These are phyloP conservation scores for Fusarium mexicanum DNA, from an alignment of 2,329 filamentous ascomycete species.

Conservation along the genomic window DNA sequence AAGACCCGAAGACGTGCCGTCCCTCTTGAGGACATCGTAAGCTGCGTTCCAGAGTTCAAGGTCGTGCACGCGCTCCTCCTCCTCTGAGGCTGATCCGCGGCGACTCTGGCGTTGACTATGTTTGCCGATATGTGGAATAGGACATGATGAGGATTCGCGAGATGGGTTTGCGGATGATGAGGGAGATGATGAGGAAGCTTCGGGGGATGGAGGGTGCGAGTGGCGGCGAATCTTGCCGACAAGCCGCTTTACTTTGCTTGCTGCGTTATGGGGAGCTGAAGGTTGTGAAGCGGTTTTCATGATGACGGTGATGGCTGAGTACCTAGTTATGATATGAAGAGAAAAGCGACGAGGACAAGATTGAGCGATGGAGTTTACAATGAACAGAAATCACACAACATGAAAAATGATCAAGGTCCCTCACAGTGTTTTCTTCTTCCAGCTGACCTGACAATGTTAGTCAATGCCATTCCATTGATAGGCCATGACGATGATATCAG, in stretches of 20 bases:
- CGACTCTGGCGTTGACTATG: conserved; percentile 23
- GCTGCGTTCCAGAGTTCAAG: conserved; percentile 49
- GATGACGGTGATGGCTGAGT: neutral
- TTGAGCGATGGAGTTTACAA: neutral
- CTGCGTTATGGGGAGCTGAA: conserved; percentile 12
- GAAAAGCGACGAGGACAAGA: neutral
- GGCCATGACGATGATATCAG: conserved; percentile 35
- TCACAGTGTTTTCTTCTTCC: neutral
- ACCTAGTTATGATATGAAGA: neutral
- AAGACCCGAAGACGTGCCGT: conserved; percentile 43
- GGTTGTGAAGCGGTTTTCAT: conserved; percentile 31
- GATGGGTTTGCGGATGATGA: conserved; percentile 24
- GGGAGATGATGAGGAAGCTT: conserved; percentile 15
- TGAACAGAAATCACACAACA: neutral
- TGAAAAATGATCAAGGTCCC: neutral
- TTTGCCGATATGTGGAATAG: conserved; percentile 17
- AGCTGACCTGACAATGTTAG: conserved; percentile 9
- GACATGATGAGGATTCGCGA: conserved; percentile 26
- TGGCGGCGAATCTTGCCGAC: conserved; percentile 38
- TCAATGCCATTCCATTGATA: conserved; percentile 12
- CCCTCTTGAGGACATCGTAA: conserved; percentile 47
- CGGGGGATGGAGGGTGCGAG: conserved; percentile 16
- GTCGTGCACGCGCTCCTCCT: conserved; percentile 34
- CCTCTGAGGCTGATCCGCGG: conserved; percentile 15
- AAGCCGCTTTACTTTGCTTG: conserved; percentile 35